Conservation (phyloP, 192 early-diverging fungal species). For the Coemansia sp. region DNA sequence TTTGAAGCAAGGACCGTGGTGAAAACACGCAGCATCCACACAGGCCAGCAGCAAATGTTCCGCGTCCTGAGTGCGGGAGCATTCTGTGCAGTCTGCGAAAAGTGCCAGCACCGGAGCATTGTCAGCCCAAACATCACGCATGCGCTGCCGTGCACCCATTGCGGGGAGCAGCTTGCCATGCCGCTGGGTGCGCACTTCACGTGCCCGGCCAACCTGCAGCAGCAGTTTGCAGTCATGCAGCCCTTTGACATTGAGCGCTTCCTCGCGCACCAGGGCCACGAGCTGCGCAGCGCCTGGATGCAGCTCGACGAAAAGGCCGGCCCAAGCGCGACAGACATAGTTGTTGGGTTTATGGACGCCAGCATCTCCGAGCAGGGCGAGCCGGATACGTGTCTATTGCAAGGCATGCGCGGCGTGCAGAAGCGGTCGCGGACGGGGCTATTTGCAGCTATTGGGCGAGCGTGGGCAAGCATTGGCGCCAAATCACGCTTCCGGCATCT, state of each 20-base stretch:
- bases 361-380: constrained; percentile 4
- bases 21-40: constrained; percentile 7
- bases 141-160: constrained; percentile 33
- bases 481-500: not conserved
- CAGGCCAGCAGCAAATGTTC: constrained; percentile 12
- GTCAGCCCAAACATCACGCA: constrained; percentile 39
- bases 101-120: constrained; percentile 36
- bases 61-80: constrained; percentile 25
- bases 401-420: not conserved
- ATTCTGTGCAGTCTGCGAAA: constrained; percentile 30
- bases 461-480: not conserved
- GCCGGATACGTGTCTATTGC: not conserved
- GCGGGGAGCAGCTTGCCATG: constrained; percentile 26
- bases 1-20: constrained; percentile 5
- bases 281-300: constrained; percentile 5
- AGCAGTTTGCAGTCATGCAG: constrained; percentile 34
- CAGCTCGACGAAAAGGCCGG: constrained; percentile 2
- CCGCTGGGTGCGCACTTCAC: constrained; percentile 47
- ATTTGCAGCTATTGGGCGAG: constrained; percentile 8
- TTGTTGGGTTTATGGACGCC: constrained; percentile 43
- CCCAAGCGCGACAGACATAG: not conserved
- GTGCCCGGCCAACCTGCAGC: constrained; percentile 32
- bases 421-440: constrained; percentile 1
- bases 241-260: constrained; percentile 45
- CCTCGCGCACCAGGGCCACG: constrained; percentile 27